Percentiles rank a stretch among this genome's conserved stretches.
These are phyloP conservation scores for Elaeis guineensis DNA, from an alignment of 176 grass and related monocot species.

Conservation along the genomic window DNA sequence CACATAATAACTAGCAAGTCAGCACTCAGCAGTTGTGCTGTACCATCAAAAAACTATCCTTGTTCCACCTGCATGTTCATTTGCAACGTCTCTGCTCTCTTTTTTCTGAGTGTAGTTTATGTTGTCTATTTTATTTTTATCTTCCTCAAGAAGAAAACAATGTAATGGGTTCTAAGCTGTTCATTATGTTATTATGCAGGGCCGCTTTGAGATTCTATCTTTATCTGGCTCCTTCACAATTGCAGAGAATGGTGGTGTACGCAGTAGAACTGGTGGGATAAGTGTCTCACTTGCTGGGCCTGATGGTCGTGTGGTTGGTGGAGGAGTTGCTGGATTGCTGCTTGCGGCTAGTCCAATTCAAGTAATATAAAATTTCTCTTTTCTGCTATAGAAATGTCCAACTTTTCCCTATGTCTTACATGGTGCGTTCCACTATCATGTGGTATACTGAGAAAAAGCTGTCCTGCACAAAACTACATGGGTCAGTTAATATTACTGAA, in stretches of 20 bases:
- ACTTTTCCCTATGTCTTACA: too few species aligned
- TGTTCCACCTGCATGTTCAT: too few species aligned
- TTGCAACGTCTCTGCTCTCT: too few species aligned
- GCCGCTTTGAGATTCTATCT: conserved; percentile 82
- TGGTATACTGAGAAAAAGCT: too few species aligned
- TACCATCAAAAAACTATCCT: too few species aligned
- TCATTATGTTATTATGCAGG: conserved; percentile 27
- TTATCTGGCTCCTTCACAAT: conserved; percentile 83
- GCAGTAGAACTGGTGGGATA: conserved; percentile 72
- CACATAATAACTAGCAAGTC: too few species aligned
- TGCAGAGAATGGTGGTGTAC: conserved; percentile 44
- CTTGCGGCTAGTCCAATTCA: conserved; percentile 93
- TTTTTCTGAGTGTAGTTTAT: not conserved
- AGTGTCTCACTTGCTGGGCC: conserved; percentile 86
- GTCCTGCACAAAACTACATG: too few species aligned
- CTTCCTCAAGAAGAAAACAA: not conserved
- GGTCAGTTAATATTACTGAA: too few species aligned
- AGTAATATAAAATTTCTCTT: conserved; percentile 19
- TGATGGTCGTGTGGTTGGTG: conserved; percentile 80
- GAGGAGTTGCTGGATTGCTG: conserved; percentile 67
- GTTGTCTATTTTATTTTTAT: not conserved
- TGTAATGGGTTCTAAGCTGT: too few species aligned
- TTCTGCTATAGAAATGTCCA: too few species aligned
- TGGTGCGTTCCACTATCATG: too few species aligned
- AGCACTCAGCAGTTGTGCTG: too few species aligned